Evolutionary conservation across 2,329 filamentous ascomycete species (phyloP).

Genomic region (Phaeosphaeriaceae sp.): DNA sequence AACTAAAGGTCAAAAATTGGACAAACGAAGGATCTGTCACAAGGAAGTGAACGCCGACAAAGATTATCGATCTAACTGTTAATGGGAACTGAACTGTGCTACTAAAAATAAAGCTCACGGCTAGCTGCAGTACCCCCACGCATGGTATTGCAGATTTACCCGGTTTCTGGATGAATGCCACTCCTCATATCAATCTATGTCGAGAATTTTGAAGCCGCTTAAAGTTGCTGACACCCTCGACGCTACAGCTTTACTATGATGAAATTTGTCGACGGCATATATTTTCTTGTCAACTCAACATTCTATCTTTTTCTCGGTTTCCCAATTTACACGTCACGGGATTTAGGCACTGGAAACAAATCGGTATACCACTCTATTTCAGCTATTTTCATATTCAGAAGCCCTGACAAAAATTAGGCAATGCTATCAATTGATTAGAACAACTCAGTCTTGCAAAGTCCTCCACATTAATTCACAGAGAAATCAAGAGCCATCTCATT

Average conservation of each 20-base stretch:
- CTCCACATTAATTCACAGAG: conserved; percentile 45
- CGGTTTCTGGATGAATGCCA: background rate
- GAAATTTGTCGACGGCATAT: conserved; percentile 47
- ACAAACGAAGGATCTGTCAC: too few relatives aligned
- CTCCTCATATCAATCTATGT: background rate
- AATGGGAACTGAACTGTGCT: too few relatives aligned
- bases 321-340: conserved; percentile 57
- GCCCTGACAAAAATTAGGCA: conserved; percentile 23
- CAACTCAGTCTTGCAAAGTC: conserved; percentile 57
- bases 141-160: background rate
- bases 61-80: too few relatives aligned
- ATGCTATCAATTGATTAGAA: conserved; percentile 55
- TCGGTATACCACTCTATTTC: conserved; percentile 9
- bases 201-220: too few relatives aligned
- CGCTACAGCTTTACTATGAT: background rate
- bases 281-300: conserved; percentile 58
- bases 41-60: too few relatives aligned
- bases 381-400: background rate
- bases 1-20: too few relatives aligned
- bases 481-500: conserved; percentile 9
- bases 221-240: too few relatives aligned
- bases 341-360: conserved; percentile 58
- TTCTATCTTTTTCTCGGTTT: conserved; percentile 60
- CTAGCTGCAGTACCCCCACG: background rate
- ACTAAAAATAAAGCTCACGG: background rate